Evolutionary conservation across 139 green algal genomes (phyloP), one percentile per base, ranked within the genome.

Genomic region (Chlamydomonas sp.): DNA sequence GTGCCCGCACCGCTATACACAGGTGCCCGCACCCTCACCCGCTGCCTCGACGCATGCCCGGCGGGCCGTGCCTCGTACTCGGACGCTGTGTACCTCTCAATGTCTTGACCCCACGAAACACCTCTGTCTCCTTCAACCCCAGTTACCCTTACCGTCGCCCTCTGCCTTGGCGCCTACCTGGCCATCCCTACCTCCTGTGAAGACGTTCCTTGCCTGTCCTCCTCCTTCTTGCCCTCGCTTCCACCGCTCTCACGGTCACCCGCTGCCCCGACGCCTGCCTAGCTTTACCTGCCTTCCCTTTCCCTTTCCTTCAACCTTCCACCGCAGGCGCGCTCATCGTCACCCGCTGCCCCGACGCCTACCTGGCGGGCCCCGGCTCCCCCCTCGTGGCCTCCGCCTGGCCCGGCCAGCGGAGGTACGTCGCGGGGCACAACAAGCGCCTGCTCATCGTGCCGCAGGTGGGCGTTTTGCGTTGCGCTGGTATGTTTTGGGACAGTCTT

Each of bases 371-470:
- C 8, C 79, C 87, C 68, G 93, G 90, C 72, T 91, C 81, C 1
- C 86, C 92, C 3, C 18, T 85, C 3, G 80, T 92, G 4, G 82
- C 88, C 12, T 84, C 83, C 9, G 62, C 62, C 17, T 69, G 58
- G 0, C n/a, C 49, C 10, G 71, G 66, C 15, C 85, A 89, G 79
- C 61, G 75, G 8, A 1, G 18, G 14, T 79, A 78, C 67, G 93
- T 85, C 63, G 77, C 72, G 3, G 93, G 93, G 12, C 90, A 91
- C 87, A 75, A 68, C 82, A 95, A 95, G 89, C 69, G 89, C 20
- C 72, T 95, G 31, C 88, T 92, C 8, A 77, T 95, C 2, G 67
- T 95, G 75, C 92, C 92, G 57, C 79, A 85, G 7, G 84, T 76
- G 31, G 7, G 72, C 18, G 72, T 49, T 49, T 49, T 49, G 31